Percentiles rank a stretch among this genome's conserved stretches.
phyloP scores from a whole-genome alignment of 345 rosid genomes.

The Linum usitatissimum region DNA sequence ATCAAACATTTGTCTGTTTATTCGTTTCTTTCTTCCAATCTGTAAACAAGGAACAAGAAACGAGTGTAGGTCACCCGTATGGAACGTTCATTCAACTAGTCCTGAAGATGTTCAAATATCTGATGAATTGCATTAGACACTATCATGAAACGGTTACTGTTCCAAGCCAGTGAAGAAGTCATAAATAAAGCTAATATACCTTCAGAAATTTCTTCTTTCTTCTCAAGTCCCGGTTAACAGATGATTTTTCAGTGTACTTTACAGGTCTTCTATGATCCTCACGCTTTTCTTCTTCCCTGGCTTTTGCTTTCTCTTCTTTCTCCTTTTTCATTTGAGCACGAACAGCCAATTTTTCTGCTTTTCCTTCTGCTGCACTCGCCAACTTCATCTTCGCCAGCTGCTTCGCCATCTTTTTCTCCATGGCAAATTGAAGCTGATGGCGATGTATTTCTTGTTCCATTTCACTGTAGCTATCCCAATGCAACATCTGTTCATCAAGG shows the following conservation, averaged over 20 bases:
- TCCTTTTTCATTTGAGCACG: conserved; percentile 50
- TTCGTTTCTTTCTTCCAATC: conserved; percentile 55
- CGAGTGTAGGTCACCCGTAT: not conserved
- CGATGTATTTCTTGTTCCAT: conserved; percentile 36
- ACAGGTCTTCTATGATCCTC: conserved; percentile 17
- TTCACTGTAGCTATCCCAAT: conserved; percentile 63
- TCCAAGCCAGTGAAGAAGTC: not conserved
- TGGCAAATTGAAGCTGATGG: conserved; percentile 32
- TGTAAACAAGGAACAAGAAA: conserved; percentile 13
- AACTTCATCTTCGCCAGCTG: conserved; percentile 33
- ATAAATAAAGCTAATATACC: conserved; percentile 25
- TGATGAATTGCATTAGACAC: too few species aligned
- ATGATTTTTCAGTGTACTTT: conserved; percentile 18
- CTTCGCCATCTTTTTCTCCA: conserved; percentile 37
- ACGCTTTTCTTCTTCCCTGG: conserved; percentile 28
- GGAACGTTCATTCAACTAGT: not conserved
- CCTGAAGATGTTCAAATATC: too few species aligned
- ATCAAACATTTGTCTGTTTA: conserved; percentile 19
- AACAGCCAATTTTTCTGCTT: conserved; percentile 39
- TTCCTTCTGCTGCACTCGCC: conserved; percentile 38
- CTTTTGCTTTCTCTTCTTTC: conserved; percentile 28
- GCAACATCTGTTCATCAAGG: conserved; percentile 39
- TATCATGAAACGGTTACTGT: too few species aligned
- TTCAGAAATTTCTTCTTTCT: conserved; percentile 47
- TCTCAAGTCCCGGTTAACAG: conserved; percentile 21